Evolutionary conservation across 352 stramenopile species (phyloP).

Genomic region (Pythium graminicola): DNA sequence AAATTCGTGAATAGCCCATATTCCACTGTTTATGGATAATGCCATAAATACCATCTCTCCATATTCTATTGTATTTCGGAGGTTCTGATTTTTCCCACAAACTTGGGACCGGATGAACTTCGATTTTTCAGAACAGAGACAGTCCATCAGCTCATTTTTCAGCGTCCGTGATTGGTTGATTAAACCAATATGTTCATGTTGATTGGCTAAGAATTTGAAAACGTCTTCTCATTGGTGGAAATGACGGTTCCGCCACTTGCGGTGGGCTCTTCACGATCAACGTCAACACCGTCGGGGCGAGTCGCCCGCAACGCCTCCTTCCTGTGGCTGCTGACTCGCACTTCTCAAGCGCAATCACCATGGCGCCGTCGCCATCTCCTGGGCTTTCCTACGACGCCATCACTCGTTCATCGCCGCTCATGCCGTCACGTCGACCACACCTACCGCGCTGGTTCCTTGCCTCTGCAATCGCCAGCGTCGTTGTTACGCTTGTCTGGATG

Average conservation of each 20-base stretch:
- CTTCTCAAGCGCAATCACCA: neutral
- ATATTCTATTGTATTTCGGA: neutral
- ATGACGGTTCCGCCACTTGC: neutral
- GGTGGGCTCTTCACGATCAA: constrained; percentile 4
- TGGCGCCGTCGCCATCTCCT: constrained; percentile 1
- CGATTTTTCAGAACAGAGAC: constrained; percentile 8
- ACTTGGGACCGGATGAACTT: neutral
- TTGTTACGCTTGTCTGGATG: constrained; percentile 44
- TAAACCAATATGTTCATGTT: neutral
- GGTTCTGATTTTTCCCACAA: neutral
- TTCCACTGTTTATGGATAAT: neutral
- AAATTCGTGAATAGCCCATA: constrained; percentile 16
- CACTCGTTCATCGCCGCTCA: neutral
- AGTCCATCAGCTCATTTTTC: neutral
- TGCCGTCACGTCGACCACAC: neutral
- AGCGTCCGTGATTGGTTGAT: constrained; percentile 4
- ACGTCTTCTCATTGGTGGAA: constrained; percentile 5
- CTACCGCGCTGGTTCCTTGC: constrained; percentile 56
- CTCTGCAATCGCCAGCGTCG: constrained; percentile 33
- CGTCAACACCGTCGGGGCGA: neutral
- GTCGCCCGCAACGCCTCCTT: neutral
- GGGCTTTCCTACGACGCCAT: constrained; percentile 6
- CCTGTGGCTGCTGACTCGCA: neutral
- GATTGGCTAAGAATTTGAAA: constrained; percentile 1
- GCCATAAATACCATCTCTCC: neutral